Base-by-base conservation (phyloP, 352 stramenopile genomes). In the Chrysophaeum taylorii region DNA sequence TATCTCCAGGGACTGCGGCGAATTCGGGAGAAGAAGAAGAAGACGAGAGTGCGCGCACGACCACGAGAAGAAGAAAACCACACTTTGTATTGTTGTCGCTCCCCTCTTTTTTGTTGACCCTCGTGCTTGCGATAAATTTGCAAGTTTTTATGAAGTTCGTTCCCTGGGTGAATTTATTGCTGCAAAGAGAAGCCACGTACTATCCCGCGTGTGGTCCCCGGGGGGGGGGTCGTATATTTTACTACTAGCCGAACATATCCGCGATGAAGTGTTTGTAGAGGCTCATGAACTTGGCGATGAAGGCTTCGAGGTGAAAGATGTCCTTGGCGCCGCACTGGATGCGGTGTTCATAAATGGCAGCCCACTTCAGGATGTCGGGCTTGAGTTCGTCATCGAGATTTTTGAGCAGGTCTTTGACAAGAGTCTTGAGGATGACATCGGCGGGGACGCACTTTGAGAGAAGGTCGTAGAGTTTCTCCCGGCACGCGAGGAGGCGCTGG, bases 251-350 rank as follows among this genome's bases (percentile, higher is more conserved):
- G 78, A 92, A 91, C 38, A 97, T 76, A 68, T 96, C 90, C 39
- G 96, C 89, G 1, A 99, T 78, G 83, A 96, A 98, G 73, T 93
- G 92, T 81, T 98, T 98, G 86, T 98, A 99, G 73, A 98, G 85
- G 61, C 87, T 89, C 94, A 98, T 98, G 79, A 96, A 98, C 81
- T 97, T 98, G 67, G 94, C 94, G 69, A 99, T 83, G 81, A 99
- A 99, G 15, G 95, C 94, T 80, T 99, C 95, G 60, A 99, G 87
- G 84, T 98, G 94, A 84, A 98, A 98, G 72, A 99, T 98, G 69
- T 98, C 93, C 82, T 99, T 99, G 75, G 86, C 91, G 43, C 94
- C 88, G 73, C 82, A 82, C 70, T 92, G 84, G 81, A 99, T 90
- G 52, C 93, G 88, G 79, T 98, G 91, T 79, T 98, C 94, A 75